Conservation (phyloP, 73 alveolate species). For the Uronychia binucleata region DNA sequence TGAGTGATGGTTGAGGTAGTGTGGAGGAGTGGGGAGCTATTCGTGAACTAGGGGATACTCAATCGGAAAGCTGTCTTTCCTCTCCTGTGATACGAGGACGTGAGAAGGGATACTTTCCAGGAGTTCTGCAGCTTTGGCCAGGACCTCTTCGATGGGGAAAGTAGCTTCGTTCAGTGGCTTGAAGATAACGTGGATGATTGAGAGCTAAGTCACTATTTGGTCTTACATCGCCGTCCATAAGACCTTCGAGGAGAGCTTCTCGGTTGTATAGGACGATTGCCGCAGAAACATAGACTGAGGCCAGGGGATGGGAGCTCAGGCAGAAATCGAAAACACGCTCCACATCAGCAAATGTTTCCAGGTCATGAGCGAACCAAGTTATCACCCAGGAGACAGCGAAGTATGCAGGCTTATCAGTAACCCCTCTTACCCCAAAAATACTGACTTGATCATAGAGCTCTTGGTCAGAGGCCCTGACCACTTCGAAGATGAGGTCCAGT, state of each 20-base stretch:
- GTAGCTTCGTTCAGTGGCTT: not conserved
- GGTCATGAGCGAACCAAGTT: conserved; percentile 61
- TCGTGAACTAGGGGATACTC: too few relatives aligned
- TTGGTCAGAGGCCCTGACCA: conserved; percentile 8
- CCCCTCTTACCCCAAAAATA: not conserved
- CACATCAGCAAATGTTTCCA: conserved; percentile 20
- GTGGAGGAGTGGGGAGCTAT: too few relatives aligned
- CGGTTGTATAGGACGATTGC: conserved; percentile 1
- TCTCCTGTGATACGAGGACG: too few relatives aligned
- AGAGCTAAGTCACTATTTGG: not conserved
- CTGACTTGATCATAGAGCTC: conserved; percentile 17
- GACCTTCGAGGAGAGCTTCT: not conserved
- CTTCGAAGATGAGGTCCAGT: conserved; percentile 9
- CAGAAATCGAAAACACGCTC: conserved; percentile 27
- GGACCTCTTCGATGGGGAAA: not conserved
- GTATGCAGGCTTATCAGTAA: conserved; percentile 11
- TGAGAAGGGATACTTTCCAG: not conserved
- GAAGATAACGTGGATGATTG: not conserved
- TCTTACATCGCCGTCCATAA: not conserved
- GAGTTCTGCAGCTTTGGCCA: not conserved
- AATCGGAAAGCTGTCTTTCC: too few relatives aligned
- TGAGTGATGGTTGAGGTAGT: too few relatives aligned
- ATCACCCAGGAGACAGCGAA: conserved; percentile 48
- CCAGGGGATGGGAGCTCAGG: conserved; percentile 33
- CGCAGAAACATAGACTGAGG: conserved; percentile 22